Evolutionary conservation across 192 early-diverging fungal species (phyloP).

Genomic region (Radiomyces spectabilis): DNA sequence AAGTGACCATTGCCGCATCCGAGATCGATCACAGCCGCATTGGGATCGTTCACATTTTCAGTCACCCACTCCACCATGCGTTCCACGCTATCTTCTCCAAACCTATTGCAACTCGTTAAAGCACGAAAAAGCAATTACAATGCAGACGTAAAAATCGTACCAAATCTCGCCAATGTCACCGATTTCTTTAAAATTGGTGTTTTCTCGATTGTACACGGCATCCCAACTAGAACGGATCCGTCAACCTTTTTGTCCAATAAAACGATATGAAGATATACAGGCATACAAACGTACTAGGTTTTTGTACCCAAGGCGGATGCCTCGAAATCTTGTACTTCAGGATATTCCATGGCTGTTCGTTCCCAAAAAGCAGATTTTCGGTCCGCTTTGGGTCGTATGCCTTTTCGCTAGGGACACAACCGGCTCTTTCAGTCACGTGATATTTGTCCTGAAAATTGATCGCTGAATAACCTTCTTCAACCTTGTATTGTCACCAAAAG

Average conservation of each 20-base stretch:
- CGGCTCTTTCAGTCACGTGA: too few species aligned
- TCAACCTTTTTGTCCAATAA: too few species aligned
- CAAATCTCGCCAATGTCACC: slow-evolving; percentile 90
- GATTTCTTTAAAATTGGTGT: slow-evolving; percentile 68
- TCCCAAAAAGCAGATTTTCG: too few species aligned
- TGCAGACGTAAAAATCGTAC: too few species aligned
- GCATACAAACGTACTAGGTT: slow-evolving; percentile 40
- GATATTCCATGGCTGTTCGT: too few species aligned
- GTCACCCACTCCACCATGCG: slow-evolving; percentile 88
- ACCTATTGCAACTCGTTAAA: background rate
- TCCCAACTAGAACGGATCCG: too few species aligned
- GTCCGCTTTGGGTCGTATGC: too few species aligned
- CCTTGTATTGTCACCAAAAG: too few species aligned
- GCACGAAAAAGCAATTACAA: background rate
- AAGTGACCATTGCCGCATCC: slow-evolving; percentile 94
- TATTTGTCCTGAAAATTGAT: too few species aligned
- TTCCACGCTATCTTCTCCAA: slow-evolving; percentile 46
- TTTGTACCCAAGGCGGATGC: slow-evolving; percentile 53
- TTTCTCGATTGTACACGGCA: slow-evolving; percentile 70
- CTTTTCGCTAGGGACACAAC: too few species aligned
- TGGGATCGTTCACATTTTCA: slow-evolving; percentile 19
- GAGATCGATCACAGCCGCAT: slow-evolving; percentile 62
- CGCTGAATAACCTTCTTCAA: too few species aligned
- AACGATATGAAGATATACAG: background rate
- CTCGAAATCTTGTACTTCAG: slow-evolving; percentile 29